Percentiles rank a stretch among this genome's conserved stretches.
Evolutionary conservation across 805 yeast species (phyloP).

Genomic region (Brettanomyces naardenensis): DNA sequence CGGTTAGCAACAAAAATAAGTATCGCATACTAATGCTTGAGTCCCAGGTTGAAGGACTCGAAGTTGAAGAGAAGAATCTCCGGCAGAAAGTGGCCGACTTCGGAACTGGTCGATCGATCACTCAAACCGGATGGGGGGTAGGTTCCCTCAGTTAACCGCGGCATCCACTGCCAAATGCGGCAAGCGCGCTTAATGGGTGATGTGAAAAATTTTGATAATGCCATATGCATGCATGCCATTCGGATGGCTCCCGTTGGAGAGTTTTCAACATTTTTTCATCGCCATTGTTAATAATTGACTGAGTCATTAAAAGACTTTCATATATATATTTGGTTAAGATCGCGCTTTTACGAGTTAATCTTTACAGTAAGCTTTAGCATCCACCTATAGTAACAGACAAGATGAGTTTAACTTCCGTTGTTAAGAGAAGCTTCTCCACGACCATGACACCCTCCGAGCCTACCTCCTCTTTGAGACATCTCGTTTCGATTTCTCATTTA

Average conservation of each 20-base stretch:
- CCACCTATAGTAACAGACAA: too few relatives aligned
- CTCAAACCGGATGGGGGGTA: too few relatives aligned
- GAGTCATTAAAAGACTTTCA: background rate
- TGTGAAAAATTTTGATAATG: background rate
- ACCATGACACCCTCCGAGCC: slow-evolving; percentile 10
- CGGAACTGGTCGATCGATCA: too few relatives aligned
- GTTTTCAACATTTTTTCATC: too few relatives aligned
- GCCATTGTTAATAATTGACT: background rate
- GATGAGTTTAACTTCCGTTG: slow-evolving; percentile 9
- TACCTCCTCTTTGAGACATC: slow-evolving; percentile 45
- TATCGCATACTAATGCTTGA: background rate
- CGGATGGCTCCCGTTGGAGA: background rate
- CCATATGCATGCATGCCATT: too few relatives aligned
- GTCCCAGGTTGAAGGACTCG: background rate
- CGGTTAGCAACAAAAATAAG: background rate
- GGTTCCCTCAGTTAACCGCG: too few relatives aligned
- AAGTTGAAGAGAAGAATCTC: background rate
- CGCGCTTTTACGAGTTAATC: background rate
- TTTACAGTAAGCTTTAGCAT: too few relatives aligned
- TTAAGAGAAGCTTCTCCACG: slow-evolving; percentile 26
- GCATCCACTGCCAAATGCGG: background rate
- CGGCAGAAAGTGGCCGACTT: background rate
- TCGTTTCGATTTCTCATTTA: slow-evolving; percentile 76
- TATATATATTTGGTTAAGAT: background rate
- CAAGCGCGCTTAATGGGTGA: background rate